Evolutionary conservation across 129 eudicot genomes (phyloP).

Genomic region (Flaveria bidentis): DNA sequence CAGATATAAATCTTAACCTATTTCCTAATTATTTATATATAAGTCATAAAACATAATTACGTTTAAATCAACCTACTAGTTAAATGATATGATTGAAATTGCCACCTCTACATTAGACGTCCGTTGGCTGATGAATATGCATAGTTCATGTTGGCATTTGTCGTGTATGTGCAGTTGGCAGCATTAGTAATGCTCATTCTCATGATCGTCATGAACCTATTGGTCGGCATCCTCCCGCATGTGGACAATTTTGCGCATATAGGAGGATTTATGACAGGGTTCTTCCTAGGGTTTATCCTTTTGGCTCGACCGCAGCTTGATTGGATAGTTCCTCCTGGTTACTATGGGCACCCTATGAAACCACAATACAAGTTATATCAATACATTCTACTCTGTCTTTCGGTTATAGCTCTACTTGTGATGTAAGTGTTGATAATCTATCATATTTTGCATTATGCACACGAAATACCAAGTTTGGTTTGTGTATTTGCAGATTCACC

Average conservation of each 20-base stretch:
- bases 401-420: slow-evolving; percentile 36
- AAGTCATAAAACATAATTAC: no score
- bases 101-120: neutral
- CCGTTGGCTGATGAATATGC: neutral
- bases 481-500: slow-evolving; percentile 43
- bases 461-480: neutral
- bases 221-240: slow-evolving; percentile 80
- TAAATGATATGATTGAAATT: neutral
- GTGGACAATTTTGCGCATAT: slow-evolving; percentile 88
- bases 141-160: neutral
- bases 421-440: slow-evolving; percentile 53
- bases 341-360: slow-evolving; percentile 25
- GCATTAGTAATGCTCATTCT: slow-evolving; percentile 49
- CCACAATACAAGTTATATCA: slow-evolving; percentile 71
- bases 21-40: no score
- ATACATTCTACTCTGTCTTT: slow-evolving; percentile 34
- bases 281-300: slow-evolving; percentile 72
- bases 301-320: slow-evolving; percentile 67
- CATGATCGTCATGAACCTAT: slow-evolving; percentile 54
- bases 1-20: no score
- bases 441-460: neutral
- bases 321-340: slow-evolving; percentile 53
- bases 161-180: slow-evolving; percentile 27
- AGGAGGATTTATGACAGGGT: slow-evolving; percentile 85
- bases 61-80: no score